Evolutionary conservation across 2,329 filamentous ascomycete genomes (phyloP), one percentile per base, ranked within the genome.

Genomic region (Thermothelomyces thermophilus): DNA sequence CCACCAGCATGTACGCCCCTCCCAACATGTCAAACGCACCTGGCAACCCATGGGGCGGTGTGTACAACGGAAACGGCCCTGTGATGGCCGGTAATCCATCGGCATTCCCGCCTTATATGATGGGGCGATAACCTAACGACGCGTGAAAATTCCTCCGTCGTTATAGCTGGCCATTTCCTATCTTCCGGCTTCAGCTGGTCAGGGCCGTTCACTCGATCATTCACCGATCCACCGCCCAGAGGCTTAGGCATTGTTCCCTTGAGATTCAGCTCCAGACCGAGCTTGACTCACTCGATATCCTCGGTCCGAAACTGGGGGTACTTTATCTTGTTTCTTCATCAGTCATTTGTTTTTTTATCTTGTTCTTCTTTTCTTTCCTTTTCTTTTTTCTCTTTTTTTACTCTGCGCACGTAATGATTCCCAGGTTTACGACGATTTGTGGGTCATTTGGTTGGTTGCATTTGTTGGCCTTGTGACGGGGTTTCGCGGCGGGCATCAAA

Each of bases 81-180:
- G 53, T 58, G 42, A 56, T 57, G 51, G 53, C 56, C n/a, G 45
- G 56, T 46, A 37, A 48, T 13, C 26, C 54, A 13, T 52, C 59
- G 19, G 39, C 50, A 8, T 63, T 56, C 26, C 59, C 61, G 8
- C 46, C 60, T 0, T 60, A 58, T 34, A 64, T 64, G 62, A 60
- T 63, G 59, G 62, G 50, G 9, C 50, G 50, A 14, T 52, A 19
- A 44, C 46, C 22, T 16, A 13, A 33, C 17, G 16, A 14, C 13
- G 17, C 16, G 3, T 34, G 19, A 10, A 22, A 2, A 28, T 7
- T 48, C 41, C 30, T 10, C 9, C 17, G 24, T 9, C 13, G 30
- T 35, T 40, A 1, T 37, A 34, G 26, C 16, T 8, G 24, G 8
- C 11, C 13, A 17, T 17, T 17, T 35, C 9, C 11, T 20, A 19